A percentile compares a stretch with the other conserved stretches of the same genome.
Conservation (phyloP, 768 basidiomycete species). For the Cystofilobasidium bisporidii region DNA sequence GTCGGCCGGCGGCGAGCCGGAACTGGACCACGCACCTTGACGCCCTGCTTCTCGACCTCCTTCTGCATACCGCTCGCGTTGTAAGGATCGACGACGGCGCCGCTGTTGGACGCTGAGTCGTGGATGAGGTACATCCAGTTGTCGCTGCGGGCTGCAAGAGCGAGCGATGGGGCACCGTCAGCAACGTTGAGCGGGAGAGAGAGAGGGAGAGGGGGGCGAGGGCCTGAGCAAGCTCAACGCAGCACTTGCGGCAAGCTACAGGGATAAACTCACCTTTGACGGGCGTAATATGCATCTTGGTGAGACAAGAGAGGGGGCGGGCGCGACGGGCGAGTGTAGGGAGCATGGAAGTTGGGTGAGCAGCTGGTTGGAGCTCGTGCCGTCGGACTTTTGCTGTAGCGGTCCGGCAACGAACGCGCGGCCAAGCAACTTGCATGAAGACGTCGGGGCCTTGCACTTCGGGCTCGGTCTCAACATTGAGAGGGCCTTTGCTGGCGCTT, state of each 20-base stretch:
- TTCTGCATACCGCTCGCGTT: constrained; percentile 10
- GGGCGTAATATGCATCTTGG: neutral
- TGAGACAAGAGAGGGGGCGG: neutral
- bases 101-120: neutral
- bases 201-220: neutral
- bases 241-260: neutral
- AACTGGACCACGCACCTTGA: constrained; percentile 10
- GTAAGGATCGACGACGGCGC: constrained; percentile 27
- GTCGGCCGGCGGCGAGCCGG: too few relatives aligned
- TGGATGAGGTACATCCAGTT: constrained; percentile 29
- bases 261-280: neutral
- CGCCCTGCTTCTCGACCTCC: constrained; percentile 15
- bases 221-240: neutral
- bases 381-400: too few relatives aligned
- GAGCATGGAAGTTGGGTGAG: neutral
- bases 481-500: too few relatives aligned
- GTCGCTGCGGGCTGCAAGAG: neutral
- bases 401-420: too few relatives aligned
- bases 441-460: too few relatives aligned
- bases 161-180: too few relatives aligned
- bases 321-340: neutral
- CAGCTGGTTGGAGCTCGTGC: too few relatives aligned
- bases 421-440: too few relatives aligned
- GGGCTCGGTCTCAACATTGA: too few relatives aligned
- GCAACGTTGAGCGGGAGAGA: neutral